Conservation (phyloP, 176 grass and related monocot genomes). For the Avena eriantha region DNA sequence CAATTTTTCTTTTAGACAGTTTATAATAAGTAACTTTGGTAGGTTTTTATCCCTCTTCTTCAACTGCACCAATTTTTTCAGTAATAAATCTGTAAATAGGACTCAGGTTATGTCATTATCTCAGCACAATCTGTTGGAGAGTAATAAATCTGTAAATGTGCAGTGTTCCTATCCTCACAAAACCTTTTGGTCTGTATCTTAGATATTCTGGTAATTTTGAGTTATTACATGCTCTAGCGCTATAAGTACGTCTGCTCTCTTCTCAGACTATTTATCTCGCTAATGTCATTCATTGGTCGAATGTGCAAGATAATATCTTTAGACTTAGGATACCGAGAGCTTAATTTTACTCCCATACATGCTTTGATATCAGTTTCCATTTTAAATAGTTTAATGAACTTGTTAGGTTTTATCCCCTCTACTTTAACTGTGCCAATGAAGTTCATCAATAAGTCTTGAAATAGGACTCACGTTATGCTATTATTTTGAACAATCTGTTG, state of each 20-base stretch:
- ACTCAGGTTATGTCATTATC: background rate
- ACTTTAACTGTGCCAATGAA: background rate
- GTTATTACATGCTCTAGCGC: constrained; percentile 16
- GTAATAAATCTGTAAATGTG: too few species aligned
- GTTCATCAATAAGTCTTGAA: constrained; percentile 1
- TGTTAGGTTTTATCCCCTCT: background rate
- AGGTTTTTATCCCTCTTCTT: background rate
- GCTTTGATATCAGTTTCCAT: background rate
- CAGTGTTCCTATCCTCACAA: too few species aligned
- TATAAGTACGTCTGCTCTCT: constrained; percentile 16
- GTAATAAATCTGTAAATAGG: constrained; percentile 1
- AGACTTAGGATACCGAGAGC: background rate
- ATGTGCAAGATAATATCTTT: constrained; percentile 16
- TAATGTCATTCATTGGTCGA: background rate
- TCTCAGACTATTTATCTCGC: background rate
- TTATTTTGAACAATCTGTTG: background rate
- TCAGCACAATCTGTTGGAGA: background rate
- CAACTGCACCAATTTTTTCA: background rate
- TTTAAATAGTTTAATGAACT: background rate
- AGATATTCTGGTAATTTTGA: background rate
- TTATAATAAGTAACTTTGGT: background rate
- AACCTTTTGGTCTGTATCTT: too few species aligned
- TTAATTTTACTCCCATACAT: constrained; percentile 13
- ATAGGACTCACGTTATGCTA: background rate
- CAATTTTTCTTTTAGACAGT: background rate